phyloP scores from a whole-genome alignment of 805 yeast species.

The Saccharomycopsis capsularis region DNA sequence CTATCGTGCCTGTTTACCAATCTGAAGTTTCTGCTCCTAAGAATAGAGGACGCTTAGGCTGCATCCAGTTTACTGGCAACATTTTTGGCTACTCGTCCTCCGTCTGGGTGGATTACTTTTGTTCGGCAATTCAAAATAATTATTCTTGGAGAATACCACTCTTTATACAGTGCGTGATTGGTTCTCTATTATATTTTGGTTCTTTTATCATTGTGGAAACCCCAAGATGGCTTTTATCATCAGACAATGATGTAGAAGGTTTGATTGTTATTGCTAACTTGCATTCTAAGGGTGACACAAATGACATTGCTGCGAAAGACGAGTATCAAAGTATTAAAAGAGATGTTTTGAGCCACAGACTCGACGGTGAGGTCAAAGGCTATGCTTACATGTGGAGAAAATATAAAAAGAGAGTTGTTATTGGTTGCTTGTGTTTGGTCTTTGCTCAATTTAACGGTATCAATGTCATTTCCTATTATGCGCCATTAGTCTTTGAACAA shows the following conservation, averaged over 20 bases:
- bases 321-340: conserved; percentile 82
- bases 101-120: conserved; percentile 81
- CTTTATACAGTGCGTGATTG: conserved; percentile 68
- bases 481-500: conserved; percentile 87
- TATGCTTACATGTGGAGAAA: conserved; percentile 69
- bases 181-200: conserved; percentile 60
- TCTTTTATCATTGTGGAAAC: conserved; percentile 77
- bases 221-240: conserved; percentile 84
- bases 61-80: conserved; percentile 85
- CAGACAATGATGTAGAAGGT: conserved; percentile 77
- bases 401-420: conserved; percentile 69
- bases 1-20: conserved; percentile 83
- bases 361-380: conserved; percentile 71
- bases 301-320: conserved; percentile 56
- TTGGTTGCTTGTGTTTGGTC: conserved; percentile 86
- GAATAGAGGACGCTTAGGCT: conserved; percentile 76
- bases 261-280: conserved; percentile 77
- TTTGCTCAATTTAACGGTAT: conserved; percentile 94
- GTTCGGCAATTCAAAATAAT: conserved; percentile 56
- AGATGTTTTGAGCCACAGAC: conserved; percentile 61
- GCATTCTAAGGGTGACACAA: conserved; percentile 70
- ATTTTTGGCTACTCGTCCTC: conserved; percentile 73
- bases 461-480: conserved; percentile 86
- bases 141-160: conserved; percentile 76
- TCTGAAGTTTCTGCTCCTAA: conserved; percentile 85